Conservation (phyloP, 1,284 basidiomycete species). For the Athelia sp. region DNA sequence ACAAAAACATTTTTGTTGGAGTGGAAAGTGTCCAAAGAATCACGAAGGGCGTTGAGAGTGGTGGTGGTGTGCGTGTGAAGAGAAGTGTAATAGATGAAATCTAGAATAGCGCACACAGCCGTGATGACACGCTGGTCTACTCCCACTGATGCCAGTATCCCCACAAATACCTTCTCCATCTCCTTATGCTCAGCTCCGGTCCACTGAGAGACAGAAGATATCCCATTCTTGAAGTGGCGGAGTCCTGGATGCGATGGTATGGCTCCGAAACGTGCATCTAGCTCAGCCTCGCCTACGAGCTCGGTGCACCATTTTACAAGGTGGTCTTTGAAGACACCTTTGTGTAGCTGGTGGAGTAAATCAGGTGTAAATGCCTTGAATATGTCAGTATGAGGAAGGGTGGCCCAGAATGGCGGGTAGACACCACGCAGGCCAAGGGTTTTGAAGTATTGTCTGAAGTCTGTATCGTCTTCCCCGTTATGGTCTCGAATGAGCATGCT, state of each 20-base stretch:
- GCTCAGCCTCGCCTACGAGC: conserved; percentile 13
- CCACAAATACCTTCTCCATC: conserved; percentile 23
- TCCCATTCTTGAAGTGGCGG: conserved; percentile 25
- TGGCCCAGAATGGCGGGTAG: conserved; percentile 25
- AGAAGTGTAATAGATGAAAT: conserved; percentile 24
- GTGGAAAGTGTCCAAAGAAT: conserved; percentile 12
- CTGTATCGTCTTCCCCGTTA: background rate
- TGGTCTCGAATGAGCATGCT: background rate
- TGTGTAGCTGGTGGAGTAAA: conserved; percentile 30
- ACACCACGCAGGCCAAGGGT: conserved; percentile 1
- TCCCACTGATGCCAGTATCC: conserved; percentile 11
- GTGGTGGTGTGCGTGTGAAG: conserved; percentile 16
- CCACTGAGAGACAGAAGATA: conserved; percentile 19
- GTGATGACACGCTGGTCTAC: conserved; percentile 9
- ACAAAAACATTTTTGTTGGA: conserved; percentile 13
- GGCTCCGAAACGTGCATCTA: conserved; percentile 21
- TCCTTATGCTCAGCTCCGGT: conserved; percentile 22
- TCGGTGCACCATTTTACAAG: conserved; percentile 20
- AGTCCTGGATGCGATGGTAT: conserved; percentile 19
- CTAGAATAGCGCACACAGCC: conserved; percentile 14
- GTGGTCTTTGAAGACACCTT: conserved; percentile 31
- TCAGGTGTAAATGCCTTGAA: conserved; percentile 24
- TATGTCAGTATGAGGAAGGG: conserved; percentile 28
- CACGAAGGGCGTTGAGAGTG: conserved; percentile 10
- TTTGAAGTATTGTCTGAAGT: background rate